phyloP scores from a whole-genome alignment of 116 monocot species.

The Phalaenopsis hybrid region DNA sequence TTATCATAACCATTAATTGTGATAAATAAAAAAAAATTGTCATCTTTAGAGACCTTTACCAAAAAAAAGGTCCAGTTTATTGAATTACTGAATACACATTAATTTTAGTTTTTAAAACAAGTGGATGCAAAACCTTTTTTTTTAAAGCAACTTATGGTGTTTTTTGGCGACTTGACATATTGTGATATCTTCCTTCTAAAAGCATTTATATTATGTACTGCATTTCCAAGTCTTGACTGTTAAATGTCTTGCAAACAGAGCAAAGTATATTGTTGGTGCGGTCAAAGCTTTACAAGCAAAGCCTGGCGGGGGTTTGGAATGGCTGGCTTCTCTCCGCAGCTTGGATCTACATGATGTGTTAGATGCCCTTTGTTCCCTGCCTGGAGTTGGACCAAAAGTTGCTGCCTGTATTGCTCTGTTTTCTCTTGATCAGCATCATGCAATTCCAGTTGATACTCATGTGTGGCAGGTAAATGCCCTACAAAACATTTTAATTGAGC shows the following conservation, averaged over 20 bases:
- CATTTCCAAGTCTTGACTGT: too few species aligned
- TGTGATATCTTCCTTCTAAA: too few species aligned
- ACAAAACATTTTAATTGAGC: background rate
- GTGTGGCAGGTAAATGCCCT: too few species aligned
- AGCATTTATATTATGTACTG: too few species aligned
- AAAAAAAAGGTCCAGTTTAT: background rate
- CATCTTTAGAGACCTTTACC: background rate
- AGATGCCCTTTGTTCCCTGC: constrained; percentile 75
- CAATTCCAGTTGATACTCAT: constrained; percentile 97
- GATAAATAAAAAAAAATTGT: background rate
- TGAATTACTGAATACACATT: background rate
- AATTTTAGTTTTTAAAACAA: background rate
- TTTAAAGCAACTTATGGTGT: background rate
- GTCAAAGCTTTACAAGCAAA: constrained; percentile 65
- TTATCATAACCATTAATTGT: background rate
- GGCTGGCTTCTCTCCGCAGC: constrained; percentile 75
- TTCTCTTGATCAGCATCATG: constrained; percentile 94
- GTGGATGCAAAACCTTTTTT: background rate
- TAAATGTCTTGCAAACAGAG: too few species aligned
- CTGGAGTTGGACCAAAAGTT: constrained; percentile 96
- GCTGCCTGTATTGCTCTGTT: constrained; percentile 95
- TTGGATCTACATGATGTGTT: constrained; percentile 60
- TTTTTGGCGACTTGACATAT: background rate
- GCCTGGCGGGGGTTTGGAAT: constrained; percentile 72
- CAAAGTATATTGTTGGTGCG: constrained; percentile 75